Evolutionary conservation across 768 basidiomycete genomes (phyloP), one percentile per base, ranked within the genome.

Genomic region (Tylopilus sp.): DNA sequence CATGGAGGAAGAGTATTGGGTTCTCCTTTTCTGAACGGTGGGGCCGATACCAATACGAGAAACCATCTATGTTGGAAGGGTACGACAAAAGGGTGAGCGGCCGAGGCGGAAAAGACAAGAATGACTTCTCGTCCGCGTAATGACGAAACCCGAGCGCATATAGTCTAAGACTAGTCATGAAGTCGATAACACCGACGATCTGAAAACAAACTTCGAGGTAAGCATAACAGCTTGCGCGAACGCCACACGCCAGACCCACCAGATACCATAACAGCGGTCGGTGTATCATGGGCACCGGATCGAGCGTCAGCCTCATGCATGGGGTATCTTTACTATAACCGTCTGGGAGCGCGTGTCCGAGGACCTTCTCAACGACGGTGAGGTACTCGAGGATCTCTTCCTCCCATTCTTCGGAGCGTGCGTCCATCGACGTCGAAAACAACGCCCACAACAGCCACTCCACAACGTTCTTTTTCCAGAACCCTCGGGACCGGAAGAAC

Each of bases 371-470:
- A 20, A 82, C 58, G 6, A 35, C 52, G 6, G 60, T 43, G 2
- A 80, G 45, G 57, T 85, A 85, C 18, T 61, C 69, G 9, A 74
- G 69, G 2, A 85, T 57, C 59, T 85, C 84, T 3, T 79, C 79
- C 13, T 67, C 59, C 75, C 79, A 80, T 33, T 72, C 74, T 17
- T 69, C 53, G 20, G 56, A 47, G 4, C 55, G 41, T 10, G 68
- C 59, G 5, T 68, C 60, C 25, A 66, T 60, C 6, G 73, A 66
- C 3, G 71, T 64, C 1, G 76, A 76, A 60, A 84, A 86, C 21
- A 86, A 53, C 0, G 81, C 79, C 83, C 83, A 86, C 6, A 81
- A 69, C n/a, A 86, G 62, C 84, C 83, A 86, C 41, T 83, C 80
- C 6, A 71, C 42, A 36, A 78, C 65, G 52, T 86, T 83, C 17